Evolutionary conservation across 2,329 filamentous ascomycete species (phyloP).

Genomic region (Alternaria longipes): DNA sequence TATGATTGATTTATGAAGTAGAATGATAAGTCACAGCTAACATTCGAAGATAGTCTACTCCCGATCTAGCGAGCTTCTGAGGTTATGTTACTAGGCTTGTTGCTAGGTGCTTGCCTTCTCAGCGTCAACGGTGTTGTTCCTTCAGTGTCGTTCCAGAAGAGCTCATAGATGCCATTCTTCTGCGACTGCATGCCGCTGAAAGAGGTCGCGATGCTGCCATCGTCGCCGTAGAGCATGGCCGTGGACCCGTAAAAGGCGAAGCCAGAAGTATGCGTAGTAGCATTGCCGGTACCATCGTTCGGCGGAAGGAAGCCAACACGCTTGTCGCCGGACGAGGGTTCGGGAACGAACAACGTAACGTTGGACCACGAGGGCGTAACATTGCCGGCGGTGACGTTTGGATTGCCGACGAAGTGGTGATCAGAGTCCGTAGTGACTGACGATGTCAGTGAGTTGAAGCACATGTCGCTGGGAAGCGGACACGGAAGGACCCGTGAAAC

Average conservation of each 20-base stretch:
- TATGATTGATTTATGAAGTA: too few relatives aligned
- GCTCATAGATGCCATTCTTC: background rate
- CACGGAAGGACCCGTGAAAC: background rate
- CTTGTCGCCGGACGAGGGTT: background rate
- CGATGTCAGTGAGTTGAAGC: background rate
- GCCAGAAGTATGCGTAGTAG: background rate
- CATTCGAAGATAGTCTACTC: background rate
- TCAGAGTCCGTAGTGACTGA: background rate
- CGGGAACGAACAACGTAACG: background rate
- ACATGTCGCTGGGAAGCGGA: too few relatives aligned
- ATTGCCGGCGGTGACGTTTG: background rate
- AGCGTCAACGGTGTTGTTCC: background rate
- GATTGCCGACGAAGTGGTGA: constrained; percentile 1
- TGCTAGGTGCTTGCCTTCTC: background rate
- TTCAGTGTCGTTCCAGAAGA: constrained; percentile 2
- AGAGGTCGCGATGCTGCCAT: background rate
- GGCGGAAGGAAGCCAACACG: constrained; percentile 3
- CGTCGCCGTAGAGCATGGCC: background rate
- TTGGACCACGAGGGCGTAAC: constrained; percentile 1
- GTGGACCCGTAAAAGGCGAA: constrained; percentile 7
- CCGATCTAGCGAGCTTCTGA: background rate
- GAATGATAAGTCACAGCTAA: too few relatives aligned
- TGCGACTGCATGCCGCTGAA: background rate
- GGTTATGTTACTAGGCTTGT: background rate
- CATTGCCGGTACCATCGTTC: background rate